Conservation (phyloP, 2,329 filamentous ascomycete species). For the Tolypocladium inflatum region DNA sequence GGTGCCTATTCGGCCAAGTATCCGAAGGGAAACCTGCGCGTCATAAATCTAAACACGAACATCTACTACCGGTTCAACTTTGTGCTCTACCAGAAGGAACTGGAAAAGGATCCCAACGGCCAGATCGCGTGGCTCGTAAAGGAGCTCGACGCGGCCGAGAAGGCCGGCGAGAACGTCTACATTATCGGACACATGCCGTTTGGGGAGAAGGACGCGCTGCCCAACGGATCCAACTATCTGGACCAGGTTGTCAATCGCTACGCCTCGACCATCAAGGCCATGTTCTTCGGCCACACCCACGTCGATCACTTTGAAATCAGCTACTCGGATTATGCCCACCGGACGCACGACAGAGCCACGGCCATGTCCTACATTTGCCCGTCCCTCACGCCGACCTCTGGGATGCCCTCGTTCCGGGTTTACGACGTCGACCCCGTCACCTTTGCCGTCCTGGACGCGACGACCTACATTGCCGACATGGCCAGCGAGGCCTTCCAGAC, state of each 20-base stretch:
- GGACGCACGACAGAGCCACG: slow-evolving; percentile 30
- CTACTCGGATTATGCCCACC: slow-evolving; percentile 37
- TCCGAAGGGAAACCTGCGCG: slow-evolving; percentile 34
- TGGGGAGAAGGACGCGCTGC: slow-evolving; percentile 40
- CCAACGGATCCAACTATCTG: slow-evolving; percentile 40
- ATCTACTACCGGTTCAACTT: slow-evolving; percentile 48
- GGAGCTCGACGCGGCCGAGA: slow-evolving; percentile 44
- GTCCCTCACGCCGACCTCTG: slow-evolving; percentile 44
- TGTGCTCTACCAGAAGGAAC: slow-evolving; percentile 36
- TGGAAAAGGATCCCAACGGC: slow-evolving; percentile 40
- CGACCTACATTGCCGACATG: slow-evolving; percentile 46
- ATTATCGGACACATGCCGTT: slow-evolving; percentile 49
- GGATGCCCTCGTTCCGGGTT: slow-evolving; percentile 46
- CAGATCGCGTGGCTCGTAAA: slow-evolving; percentile 45
- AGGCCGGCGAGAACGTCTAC: slow-evolving; percentile 41
- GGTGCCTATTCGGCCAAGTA: slow-evolving; percentile 40
- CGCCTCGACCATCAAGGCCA: slow-evolving; percentile 41
- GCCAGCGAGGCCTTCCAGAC: slow-evolving; percentile 30
- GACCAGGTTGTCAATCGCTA: slow-evolving; percentile 46
- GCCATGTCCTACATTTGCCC: slow-evolving; percentile 45
- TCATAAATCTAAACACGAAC: slow-evolving; percentile 51
- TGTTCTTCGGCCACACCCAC: slow-evolving; percentile 51
- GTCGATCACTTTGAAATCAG: slow-evolving; percentile 46
- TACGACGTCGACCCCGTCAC: slow-evolving; percentile 50
- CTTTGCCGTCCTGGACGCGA: slow-evolving; percentile 43